These are phyloP conservation scores for Heterobasidion occidentale DNA, from an alignment of 1,284 basidiomycete genomes.

Conservation along the genomic window DNA sequence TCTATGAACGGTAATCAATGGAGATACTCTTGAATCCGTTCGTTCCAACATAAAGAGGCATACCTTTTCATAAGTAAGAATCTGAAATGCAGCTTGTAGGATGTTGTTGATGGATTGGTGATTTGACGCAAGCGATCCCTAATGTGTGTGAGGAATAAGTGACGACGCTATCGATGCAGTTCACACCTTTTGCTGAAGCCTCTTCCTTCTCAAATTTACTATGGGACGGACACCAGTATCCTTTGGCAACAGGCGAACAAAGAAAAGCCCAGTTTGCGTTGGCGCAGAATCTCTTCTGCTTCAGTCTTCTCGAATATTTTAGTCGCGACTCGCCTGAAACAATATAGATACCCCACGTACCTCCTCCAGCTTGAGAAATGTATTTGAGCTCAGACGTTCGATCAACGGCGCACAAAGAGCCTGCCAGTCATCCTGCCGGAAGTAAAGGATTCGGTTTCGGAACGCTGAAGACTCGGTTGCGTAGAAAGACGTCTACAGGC, in stretches of 20 bases:
- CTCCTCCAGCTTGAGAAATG: slow-evolving; percentile 55
- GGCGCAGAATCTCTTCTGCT: slow-evolving; percentile 54
- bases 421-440: slow-evolving; percentile 94
- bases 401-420: slow-evolving; percentile 76
- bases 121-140: slow-evolving; percentile 1
- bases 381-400: slow-evolving; percentile 58
- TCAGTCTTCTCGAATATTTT: slow-evolving; percentile 36
- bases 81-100: slow-evolving; percentile 76
- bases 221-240: slow-evolving; percentile 93
- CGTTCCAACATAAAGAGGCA: not conserved
- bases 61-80: slow-evolving; percentile 84
- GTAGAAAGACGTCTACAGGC: slow-evolving; percentile 81
- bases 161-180: not conserved
- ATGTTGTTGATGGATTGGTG: slow-evolving; percentile 79
- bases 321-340: not conserved
- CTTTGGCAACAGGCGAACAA: slow-evolving; percentile 88
- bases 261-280: slow-evolving; percentile 73
- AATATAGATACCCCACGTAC: slow-evolving; percentile 24
- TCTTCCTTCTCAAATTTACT: slow-evolving; percentile 78
- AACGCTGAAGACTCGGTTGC: slow-evolving; percentile 88
- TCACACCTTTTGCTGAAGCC: slow-evolving; percentile 26
- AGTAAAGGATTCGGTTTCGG: slow-evolving; percentile 85
- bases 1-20: slow-evolving; percentile 30
- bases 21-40: not conserved
- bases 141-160: not conserved